Conservation (phyloP, 2,329 filamentous ascomycete species). For the Paecilomyces dactylethromorphus region DNA sequence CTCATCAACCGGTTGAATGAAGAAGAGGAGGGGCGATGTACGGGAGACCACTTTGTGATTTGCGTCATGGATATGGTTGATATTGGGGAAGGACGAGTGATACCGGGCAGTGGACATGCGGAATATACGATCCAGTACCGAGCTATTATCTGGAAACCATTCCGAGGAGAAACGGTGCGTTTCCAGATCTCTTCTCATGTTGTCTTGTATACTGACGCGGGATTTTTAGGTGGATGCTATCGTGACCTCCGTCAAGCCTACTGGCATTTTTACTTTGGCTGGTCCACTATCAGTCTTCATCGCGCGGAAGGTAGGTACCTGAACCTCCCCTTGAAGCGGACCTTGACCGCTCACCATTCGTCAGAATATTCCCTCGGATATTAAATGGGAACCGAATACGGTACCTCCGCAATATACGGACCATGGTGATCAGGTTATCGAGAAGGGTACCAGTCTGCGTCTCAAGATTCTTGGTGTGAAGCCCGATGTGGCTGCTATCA, state of each 20-base stretch:
- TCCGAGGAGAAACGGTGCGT: conserved; percentile 89
- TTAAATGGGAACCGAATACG: conserved; percentile 91
- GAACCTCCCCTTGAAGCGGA: conserved; percentile 4
- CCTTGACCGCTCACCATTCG: conserved; percentile 9
- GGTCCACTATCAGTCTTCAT: conserved; percentile 45
- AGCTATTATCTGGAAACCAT: conserved; percentile 94
- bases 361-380: conserved; percentile 69
- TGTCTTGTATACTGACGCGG: conserved; percentile 22
- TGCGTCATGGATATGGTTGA: conserved; percentile 96
- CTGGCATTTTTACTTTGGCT: conserved; percentile 64
- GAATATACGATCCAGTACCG: conserved; percentile 94
- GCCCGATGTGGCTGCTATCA: conserved; percentile 91
- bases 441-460: conserved; percentile 86
- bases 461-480: conserved; percentile 92
- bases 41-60: conserved; percentile 94
- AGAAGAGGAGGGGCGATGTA: conserved; percentile 92
- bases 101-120: conserved; percentile 84
- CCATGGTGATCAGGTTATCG: conserved; percentile 87
- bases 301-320: conserved; percentile 61
- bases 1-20: conserved; percentile 83
- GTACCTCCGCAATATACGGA: conserved; percentile 97
- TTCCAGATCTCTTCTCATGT: conserved; percentile 5
- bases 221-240: conserved; percentile 79
- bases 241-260: conserved; percentile 82
- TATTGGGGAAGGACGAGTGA: conserved; percentile 85